Conservation (phyloP, 495 filamentous ascomycete genomes). For the Barbatosphaeria neglecta region DNA sequence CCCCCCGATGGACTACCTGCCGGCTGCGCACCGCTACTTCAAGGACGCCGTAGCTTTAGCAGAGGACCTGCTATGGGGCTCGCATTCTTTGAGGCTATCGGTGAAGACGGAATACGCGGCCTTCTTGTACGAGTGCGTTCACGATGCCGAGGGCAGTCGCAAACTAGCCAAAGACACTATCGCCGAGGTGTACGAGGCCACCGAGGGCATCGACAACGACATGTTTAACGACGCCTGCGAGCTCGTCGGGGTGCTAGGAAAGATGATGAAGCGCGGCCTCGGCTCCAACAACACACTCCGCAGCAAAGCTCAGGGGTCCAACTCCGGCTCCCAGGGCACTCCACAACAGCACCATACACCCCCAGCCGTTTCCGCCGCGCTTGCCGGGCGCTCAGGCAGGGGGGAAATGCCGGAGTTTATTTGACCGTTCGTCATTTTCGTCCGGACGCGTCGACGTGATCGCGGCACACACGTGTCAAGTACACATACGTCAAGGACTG, state of each 20-base stretch:
- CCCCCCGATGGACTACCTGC: constrained; percentile 71
- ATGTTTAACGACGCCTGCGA: constrained; percentile 71
- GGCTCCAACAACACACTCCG: constrained; percentile 17
- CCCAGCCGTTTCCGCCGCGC: too few relatives aligned
- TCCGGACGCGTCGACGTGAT: too few relatives aligned
- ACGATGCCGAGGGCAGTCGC: constrained; percentile 63
- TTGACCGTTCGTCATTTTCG: too few relatives aligned
- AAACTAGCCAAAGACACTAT: constrained; percentile 72
- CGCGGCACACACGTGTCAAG: too few relatives aligned
- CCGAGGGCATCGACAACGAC: constrained; percentile 86
- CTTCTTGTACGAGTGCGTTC: constrained; percentile 87
- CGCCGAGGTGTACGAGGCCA: constrained; percentile 78
- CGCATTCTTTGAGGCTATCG: constrained; percentile 79
- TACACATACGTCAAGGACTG: too few relatives aligned
- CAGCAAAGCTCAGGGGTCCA: constrained; percentile 15
- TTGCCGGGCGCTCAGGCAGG: too few relatives aligned
- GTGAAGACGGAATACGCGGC: constrained; percentile 91
- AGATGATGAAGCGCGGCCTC: constrained; percentile 63
- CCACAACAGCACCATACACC: too few relatives aligned
- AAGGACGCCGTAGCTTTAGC: constrained; percentile 64
- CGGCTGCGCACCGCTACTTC: constrained; percentile 70
- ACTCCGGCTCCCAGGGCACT: constrained; percentile 14
- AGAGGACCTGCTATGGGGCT: constrained; percentile 64
- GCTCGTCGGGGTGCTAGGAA: constrained; percentile 59
- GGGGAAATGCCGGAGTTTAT: too few relatives aligned